These are phyloP conservation scores for Royoungia palumana DNA, from an alignment of 768 basidiomycete species.

Conservation along the genomic window DNA sequence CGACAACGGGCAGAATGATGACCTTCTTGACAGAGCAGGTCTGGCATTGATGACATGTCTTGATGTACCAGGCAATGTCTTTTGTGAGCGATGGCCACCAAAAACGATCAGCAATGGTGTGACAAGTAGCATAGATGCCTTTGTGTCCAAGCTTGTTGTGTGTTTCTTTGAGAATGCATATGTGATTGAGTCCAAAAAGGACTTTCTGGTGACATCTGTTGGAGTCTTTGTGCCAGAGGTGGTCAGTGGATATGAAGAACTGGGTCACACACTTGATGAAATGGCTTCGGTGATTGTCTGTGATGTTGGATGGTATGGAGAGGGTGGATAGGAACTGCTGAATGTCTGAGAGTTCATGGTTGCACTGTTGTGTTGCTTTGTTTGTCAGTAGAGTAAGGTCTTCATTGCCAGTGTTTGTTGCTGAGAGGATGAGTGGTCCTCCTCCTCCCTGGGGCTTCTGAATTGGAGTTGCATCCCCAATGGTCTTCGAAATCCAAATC, in stretches of 20 bases:
- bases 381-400: not conserved
- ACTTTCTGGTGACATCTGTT: slow-evolving; percentile 22
- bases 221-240: slow-evolving; percentile 21
- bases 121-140: too few species aligned
- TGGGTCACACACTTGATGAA: not conserved
- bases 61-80: too few species aligned
- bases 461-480: too few species aligned
- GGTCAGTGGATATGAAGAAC: slow-evolving; percentile 10
- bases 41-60: too few species aligned
- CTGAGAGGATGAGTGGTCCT: not conserved
- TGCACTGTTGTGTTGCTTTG: not conserved
- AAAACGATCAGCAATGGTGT: too few species aligned
- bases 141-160: too few species aligned
- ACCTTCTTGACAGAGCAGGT: too few species aligned
- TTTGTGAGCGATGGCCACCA: too few species aligned
- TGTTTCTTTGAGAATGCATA: not conserved
- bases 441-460: not conserved
- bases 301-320: too few species aligned
- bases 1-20: too few species aligned
- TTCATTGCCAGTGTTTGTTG: not conserved
- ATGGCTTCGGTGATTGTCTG: too few species aligned
- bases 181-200: not conserved
- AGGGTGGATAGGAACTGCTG: not conserved
- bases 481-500: too few species aligned
- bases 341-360: not conserved